A percentile compares a stretch with the other conserved stretches of the same genome.
Conservation (phyloP, 2,329 filamentous ascomycete species). For the Curvularia sp. region DNA sequence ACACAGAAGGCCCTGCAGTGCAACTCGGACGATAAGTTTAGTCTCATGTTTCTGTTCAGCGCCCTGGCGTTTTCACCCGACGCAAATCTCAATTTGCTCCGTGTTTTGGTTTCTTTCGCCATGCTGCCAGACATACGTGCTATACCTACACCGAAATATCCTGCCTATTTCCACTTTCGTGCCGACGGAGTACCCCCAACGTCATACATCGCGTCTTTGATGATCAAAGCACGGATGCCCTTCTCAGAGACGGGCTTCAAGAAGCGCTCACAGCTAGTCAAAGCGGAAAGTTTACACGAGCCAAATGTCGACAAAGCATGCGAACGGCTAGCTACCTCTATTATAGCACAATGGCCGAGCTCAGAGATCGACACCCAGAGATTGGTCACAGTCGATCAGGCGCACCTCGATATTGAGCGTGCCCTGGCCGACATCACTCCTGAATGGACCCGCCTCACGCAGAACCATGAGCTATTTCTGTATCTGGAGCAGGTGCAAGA, state of each 20-base stretch:
- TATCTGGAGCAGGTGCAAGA: constrained; percentile 57
- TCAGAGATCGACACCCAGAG: constrained; percentile 40
- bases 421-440: constrained; percentile 53
- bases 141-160: constrained; percentile 48
- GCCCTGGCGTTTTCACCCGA: constrained; percentile 54
- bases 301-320: constrained; percentile 42
- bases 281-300: constrained; percentile 35
- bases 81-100: constrained; percentile 53
- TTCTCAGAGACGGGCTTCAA: constrained; percentile 39
- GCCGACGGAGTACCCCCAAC: constrained; percentile 40
- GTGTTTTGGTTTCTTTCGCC: constrained; percentile 56
- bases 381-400: constrained; percentile 35
- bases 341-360: constrained; percentile 53
- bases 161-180: constrained; percentile 47
- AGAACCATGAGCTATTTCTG: constrained; percentile 57
- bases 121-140: constrained; percentile 51
- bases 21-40: constrained; percentile 36
- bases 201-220: constrained; percentile 14
- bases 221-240: constrained; percentile 39
- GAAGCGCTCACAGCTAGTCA: constrained; percentile 35
- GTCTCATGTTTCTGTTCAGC: constrained; percentile 58
- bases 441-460: constrained; percentile 59
- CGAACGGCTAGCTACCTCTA: constrained; percentile 49
- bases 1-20: constrained; percentile 48
- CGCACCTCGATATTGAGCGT: constrained; percentile 45